Percentiles rank a stretch among this genome's conserved stretches.
These are phyloP conservation scores for Vachellia pachyceras DNA, from an alignment of 306 rosid species.

Conservation along the genomic window DNA sequence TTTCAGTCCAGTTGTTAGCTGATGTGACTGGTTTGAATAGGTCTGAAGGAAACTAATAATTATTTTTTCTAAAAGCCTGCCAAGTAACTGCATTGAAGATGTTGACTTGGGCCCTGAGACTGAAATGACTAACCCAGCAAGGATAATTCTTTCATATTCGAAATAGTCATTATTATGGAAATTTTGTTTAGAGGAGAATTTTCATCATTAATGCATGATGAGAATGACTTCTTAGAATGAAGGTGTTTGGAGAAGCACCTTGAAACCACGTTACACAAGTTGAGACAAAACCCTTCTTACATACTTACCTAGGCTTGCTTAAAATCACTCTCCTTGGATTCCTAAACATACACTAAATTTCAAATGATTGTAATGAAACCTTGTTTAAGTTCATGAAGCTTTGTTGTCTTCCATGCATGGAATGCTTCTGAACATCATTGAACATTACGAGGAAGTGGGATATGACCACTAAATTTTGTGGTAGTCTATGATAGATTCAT, in stretches of 20 bases:
- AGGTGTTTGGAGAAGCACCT: too few relatives aligned
- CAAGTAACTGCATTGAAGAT: constrained; percentile 10
- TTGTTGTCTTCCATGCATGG: not conserved
- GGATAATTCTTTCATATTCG: constrained; percentile 15
- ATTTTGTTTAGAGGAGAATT: not conserved
- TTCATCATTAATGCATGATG: constrained; percentile 2
- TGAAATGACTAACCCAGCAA: constrained; percentile 30
- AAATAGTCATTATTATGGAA: not conserved
- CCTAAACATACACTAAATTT: too few relatives aligned
- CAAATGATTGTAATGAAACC: constrained; percentile 11
- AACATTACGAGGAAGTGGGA: constrained; percentile 2
- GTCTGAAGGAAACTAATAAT: constrained; percentile 31
- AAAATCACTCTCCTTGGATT: too few relatives aligned
- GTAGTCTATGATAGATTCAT: not conserved
- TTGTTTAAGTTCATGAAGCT: constrained; percentile 9
- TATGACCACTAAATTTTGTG: not conserved
- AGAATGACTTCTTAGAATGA: constrained; percentile 12
- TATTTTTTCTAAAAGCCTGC: constrained; percentile 20
- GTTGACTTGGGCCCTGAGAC: constrained; percentile 31
- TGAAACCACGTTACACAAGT: too few relatives aligned
- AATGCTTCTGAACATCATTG: not conserved
- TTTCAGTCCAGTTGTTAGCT: constrained; percentile 39
- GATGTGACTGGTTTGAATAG: constrained; percentile 48
- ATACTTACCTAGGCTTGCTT: too few relatives aligned
- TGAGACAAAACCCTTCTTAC: too few relatives aligned